Conservation (phyloP, 257 asterid genomes). For the Parsonsia alboflavescens region DNA sequence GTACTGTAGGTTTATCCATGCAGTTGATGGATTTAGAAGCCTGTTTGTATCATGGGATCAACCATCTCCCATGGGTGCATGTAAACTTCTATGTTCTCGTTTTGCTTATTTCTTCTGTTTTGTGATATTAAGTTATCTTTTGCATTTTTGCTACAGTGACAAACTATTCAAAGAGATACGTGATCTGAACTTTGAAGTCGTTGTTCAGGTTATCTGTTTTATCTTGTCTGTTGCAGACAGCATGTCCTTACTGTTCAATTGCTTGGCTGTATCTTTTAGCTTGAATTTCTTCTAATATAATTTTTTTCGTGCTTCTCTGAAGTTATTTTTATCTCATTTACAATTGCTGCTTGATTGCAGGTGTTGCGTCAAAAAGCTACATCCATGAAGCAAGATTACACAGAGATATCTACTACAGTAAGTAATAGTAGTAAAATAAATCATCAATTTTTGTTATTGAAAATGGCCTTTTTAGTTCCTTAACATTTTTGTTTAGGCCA, state of each 20-base stretch:
- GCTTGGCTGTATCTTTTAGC: constrained; percentile 9
- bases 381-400: constrained; percentile 95
- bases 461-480: too few relatives aligned
- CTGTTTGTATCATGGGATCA: constrained; percentile 8
- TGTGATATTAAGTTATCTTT: constrained; percentile 17
- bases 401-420: constrained; percentile 82
- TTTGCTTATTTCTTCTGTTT: constrained; percentile 4
- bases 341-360: constrained; percentile 57
- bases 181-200: constrained; percentile 95
- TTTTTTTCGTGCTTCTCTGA: constrained; percentile 8
- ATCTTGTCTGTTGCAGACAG: background rate
- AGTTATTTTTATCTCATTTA: constrained; percentile 36
- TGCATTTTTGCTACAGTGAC: constrained; percentile 56
- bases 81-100: constrained; percentile 5
- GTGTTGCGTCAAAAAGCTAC: constrained; percentile 98
- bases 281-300: constrained; percentile 12
- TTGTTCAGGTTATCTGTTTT: constrained; percentile 75
- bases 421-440: constrained; percentile 30
- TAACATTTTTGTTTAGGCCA: too few relatives aligned
- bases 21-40: constrained; percentile 3
- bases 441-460: constrained; percentile 4
- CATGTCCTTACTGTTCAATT: background rate
- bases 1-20: background rate
- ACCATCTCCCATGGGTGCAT: background rate
- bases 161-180: constrained; percentile 95